Percentiles rank a stretch among this genome's conserved stretches.
Evolutionary conservation across 2,329 filamentous ascomycete genomes (phyloP).

Genomic region (Westerdykella ornata): DNA sequence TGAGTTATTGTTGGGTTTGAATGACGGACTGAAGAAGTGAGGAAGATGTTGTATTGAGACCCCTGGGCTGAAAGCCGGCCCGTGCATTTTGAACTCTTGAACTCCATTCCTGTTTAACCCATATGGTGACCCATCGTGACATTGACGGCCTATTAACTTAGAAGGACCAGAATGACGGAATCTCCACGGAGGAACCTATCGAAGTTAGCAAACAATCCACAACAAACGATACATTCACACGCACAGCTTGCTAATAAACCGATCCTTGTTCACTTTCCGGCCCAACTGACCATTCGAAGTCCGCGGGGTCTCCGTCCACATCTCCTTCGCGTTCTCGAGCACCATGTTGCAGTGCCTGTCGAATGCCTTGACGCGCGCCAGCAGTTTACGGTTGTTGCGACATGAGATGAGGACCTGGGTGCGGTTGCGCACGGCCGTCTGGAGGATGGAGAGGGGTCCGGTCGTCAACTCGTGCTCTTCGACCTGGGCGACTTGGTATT

Average conservation of each 20-base stretch:
- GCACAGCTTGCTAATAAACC: constrained; percentile 96
- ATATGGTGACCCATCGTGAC: constrained; percentile 2
- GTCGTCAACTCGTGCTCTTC: constrained; percentile 75
- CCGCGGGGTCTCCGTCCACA: constrained; percentile 95
- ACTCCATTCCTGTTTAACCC: constrained; percentile 17
- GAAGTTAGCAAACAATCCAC: constrained; percentile 9
- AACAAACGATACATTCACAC: constrained; percentile 30
- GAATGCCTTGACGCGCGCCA: constrained; percentile 96
- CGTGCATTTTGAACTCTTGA: constrained; percentile 31
- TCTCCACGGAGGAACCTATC: constrained; percentile 76
- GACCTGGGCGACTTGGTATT: constrained; percentile 81
- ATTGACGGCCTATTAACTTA: constrained; percentile 52
- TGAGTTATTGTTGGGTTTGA: constrained; percentile 74
- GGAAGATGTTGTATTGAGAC: constrained; percentile 24
- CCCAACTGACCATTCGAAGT: constrained; percentile 82
- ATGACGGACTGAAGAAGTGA: constrained; percentile 45
- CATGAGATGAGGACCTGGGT: constrained; percentile 95
- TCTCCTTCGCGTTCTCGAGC: constrained; percentile 94
- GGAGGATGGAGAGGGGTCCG: constrained; percentile 84
- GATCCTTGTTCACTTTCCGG: constrained; percentile 89
- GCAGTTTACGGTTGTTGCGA: constrained; percentile 96
- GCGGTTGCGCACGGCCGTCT: constrained; percentile 91
- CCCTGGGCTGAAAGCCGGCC: constrained; percentile 23
- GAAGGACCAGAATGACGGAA: constrained; percentile 77
- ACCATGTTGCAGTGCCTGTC: constrained; percentile 99